Evolutionary conservation across 2,329 filamentous ascomycete species (phyloP).

Genomic region (Trichoderma koningii): DNA sequence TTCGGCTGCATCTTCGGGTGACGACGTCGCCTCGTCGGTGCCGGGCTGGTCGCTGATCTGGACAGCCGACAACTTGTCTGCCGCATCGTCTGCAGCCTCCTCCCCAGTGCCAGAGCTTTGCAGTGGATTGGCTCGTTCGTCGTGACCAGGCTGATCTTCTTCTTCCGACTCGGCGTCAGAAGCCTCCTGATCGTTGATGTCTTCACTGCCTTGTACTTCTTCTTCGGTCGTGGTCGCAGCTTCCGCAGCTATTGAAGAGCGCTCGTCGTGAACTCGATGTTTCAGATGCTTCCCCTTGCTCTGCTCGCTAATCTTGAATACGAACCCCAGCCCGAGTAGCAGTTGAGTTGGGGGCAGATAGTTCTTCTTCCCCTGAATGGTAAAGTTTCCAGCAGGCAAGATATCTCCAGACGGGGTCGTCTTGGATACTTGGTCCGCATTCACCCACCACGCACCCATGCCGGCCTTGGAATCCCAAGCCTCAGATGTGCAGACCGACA

Average conservation of each 20-base stretch:
- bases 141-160: conserved; percentile 35
- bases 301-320: conserved; percentile 87
- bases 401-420: conserved; percentile 78
- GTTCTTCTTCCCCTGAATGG: conserved; percentile 84
- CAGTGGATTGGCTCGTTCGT: conserved; percentile 43
- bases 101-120: conserved; percentile 38
- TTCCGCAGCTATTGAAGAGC: conserved; percentile 27
- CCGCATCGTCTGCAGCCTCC: conserved; percentile 35
- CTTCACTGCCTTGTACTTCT: conserved; percentile 32
- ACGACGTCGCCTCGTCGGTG: conserved; percentile 1
- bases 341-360: conserved; percentile 85
- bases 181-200: conserved; percentile 36
- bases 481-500: conserved; percentile 80
- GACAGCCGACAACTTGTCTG: conserved; percentile 34
- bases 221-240: conserved; percentile 30
- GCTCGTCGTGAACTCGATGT: conserved; percentile 50
- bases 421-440: conserved; percentile 87
- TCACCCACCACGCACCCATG: conserved; percentile 96
- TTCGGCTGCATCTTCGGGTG: conserved; percentile 26
- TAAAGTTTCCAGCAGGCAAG: conserved; percentile 75
- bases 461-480: conserved; percentile 97
- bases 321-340: conserved; percentile 80
- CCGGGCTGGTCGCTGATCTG: conserved; percentile 32
- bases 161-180: conserved; percentile 39
- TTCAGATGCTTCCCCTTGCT: conserved; percentile 80